Percentiles rank a stretch among this genome's conserved stretches.
phyloP scores from a whole-genome alignment of 2,329 filamentous ascomycete species.

The Bipolaris cookei region DNA sequence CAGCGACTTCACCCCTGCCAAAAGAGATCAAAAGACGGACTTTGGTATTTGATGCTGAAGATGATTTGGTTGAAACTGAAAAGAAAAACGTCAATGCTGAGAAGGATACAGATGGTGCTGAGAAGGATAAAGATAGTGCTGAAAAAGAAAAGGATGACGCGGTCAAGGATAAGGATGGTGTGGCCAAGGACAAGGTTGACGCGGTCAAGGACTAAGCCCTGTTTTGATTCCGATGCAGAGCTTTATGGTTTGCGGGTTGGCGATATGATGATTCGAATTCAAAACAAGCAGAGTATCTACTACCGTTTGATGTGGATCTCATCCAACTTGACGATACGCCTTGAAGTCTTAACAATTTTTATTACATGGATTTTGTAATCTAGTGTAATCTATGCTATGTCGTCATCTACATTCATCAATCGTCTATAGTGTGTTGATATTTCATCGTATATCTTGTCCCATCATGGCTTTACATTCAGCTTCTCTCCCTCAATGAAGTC shows the following conservation, averaged over 20 bases:
- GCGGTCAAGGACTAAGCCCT: background rate
- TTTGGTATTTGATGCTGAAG: conserved; percentile 31
- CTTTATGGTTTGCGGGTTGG: background rate
- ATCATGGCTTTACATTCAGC: conserved; percentile 10
- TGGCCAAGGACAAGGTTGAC: background rate
- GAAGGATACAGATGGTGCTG: background rate
- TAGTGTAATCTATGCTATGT: background rate
- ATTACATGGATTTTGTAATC: background rate
- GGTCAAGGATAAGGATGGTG: background rate
- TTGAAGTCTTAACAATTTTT: background rate
- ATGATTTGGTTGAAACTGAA: conserved; percentile 3
- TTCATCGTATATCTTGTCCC: no score
- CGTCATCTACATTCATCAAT: background rate
- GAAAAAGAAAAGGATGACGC: background rate
- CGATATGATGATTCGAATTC: background rate
- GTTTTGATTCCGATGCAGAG: background rate
- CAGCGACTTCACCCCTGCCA: background rate
- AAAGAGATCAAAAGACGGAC: conserved; percentile 19
- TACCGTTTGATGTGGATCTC: background rate
- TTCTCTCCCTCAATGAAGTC: conserved; percentile 50
- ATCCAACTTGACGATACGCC: background rate
- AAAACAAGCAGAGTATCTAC: background rate
- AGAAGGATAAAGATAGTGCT: background rate
- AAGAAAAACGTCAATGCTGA: background rate
- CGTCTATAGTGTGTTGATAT: background rate